Conservation (phyloP, 2,329 filamentous ascomycete genomes). For the Arthrobotrys conoides region DNA sequence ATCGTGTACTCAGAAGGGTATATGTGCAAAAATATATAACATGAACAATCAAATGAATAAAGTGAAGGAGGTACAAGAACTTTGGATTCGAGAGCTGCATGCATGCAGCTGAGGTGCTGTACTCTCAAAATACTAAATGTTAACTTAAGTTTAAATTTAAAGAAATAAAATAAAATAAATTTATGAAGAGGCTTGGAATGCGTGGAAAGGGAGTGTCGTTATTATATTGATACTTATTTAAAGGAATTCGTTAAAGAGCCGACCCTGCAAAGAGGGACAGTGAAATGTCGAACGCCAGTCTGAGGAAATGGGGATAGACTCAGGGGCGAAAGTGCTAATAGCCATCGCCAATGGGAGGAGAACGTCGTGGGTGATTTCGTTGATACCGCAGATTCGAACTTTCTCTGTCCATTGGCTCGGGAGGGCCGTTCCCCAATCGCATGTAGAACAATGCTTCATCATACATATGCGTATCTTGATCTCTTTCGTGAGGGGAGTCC, state of each 20-base stretch:
- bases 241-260: background rate
- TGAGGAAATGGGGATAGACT: background rate
- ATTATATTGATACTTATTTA: background rate
- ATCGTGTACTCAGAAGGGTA: slow-evolving; percentile 29
- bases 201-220: background rate
- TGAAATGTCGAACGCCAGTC: too few relatives aligned
- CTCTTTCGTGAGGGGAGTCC: background rate
- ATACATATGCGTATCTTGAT: background rate
- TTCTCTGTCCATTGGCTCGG: background rate
- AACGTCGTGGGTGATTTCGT: slow-evolving; percentile 5
- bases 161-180: background rate
- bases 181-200: background rate
- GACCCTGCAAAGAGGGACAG: background rate
- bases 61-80: slow-evolving; percentile 3
- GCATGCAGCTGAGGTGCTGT: background rate
- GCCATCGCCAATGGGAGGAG: slow-evolving; percentile 1
- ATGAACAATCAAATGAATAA: background rate
- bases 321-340: background rate
- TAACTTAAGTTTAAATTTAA: too few relatives aligned
- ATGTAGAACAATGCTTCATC: background rate
- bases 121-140: background rate
- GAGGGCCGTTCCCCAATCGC: background rate
- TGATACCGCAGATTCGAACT: background rate
- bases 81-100: background rate
- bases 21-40: slow-evolving; percentile 1